Percentiles rank a stretch among this genome's conserved stretches.
Conservation (phyloP, 495 filamentous ascomycete genomes). For the Aspergillus saccharolyticus region DNA sequence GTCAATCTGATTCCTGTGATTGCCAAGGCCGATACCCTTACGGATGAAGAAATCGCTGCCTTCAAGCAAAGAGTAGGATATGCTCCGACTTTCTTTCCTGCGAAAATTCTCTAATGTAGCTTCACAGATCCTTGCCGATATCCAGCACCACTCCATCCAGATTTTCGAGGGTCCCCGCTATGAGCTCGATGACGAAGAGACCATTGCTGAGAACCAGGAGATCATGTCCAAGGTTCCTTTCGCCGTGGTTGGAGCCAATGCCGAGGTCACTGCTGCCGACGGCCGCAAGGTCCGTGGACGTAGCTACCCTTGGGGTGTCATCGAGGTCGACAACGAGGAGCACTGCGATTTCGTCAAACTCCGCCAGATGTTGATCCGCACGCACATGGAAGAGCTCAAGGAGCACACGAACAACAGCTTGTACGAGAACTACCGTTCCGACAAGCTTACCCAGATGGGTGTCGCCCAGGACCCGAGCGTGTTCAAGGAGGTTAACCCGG, state of each 20-base stretch:
- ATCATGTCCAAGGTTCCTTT: constrained; percentile 99
- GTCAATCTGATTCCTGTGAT: constrained; percentile 99
- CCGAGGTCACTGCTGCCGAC: constrained; percentile 83
- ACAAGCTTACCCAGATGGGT: constrained; percentile 97
- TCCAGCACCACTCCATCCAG: constrained; percentile 91
- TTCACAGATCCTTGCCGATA: constrained; percentile 87
- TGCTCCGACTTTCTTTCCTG: neutral
- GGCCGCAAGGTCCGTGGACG: constrained; percentile 95
- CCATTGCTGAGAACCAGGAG: constrained; percentile 98
- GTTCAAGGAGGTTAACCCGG: constrained; percentile 99
- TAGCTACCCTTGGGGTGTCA: constrained; percentile 96
- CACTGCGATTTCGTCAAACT: constrained; percentile 99
- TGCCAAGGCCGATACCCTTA: constrained; percentile 96
- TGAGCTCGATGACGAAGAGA: constrained; percentile 98
- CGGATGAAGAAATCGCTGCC: constrained; percentile 85
- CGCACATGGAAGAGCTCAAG: constrained; percentile 99
- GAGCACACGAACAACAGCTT: constrained; percentile 98
- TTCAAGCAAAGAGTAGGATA: constrained; percentile 90
- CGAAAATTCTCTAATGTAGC: neutral
- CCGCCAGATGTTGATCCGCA: constrained; percentile 98
- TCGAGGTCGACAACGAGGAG: constrained; percentile 99
- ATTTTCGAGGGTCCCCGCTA: constrained; percentile 99
- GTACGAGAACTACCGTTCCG: constrained; percentile 99
- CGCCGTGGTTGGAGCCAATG: constrained; percentile 93
- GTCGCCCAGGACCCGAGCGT: constrained; percentile 97